Base-by-base conservation (phyloP, 331 rosid genomes). In the Cydonia oblonga region DNA sequence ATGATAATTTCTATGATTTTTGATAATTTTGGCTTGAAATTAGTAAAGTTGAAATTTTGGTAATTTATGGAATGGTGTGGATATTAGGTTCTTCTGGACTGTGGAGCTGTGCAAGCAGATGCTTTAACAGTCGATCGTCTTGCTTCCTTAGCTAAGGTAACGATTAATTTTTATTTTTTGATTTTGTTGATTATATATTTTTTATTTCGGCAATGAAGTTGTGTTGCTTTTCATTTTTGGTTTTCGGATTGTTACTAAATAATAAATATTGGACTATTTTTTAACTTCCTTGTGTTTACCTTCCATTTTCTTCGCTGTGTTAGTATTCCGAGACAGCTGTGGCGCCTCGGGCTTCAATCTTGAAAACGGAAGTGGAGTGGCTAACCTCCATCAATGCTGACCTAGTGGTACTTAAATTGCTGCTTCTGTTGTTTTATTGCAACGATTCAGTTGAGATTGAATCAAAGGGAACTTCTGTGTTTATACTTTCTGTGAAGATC, bases 71-170 rank as follows among this genome's bases (percentile, higher is more conserved):
- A 57, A 58, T 44, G n/a, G 13, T 51, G 28, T 58, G 28, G 40
- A 49, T 11, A 15, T 44, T 66, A 91, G 97, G 99, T 88, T 64
- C 86, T 95, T 77, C 77, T 95, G 77, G 96, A 95, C 75, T 91
- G 97, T 81, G 99, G 99, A 73, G 96, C 99, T 30, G 97, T 91
- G 81, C 99, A 95, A 86, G 89, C 96, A 1, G 97, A 95, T 86
- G 99, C 99, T 18, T 84, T 95, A 77, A 95, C 99, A 0, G 99
- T 95, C 0, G 97, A 95, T 86, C 97, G 99, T 44, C 96, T 95
- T 64, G 99, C 97, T 8, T 95, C 99, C 44, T 86, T 95, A 88
- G 90, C 86, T 79, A 91, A 89, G 97, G 99, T 95, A 82, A 42
- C 12, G 11, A 62, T 19, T 59, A 62, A 54, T 22, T 9, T 65